Evolutionary conservation across 176 grass and related monocot species (phyloP).

Genomic region (Alloteropsis semialata): DNA sequence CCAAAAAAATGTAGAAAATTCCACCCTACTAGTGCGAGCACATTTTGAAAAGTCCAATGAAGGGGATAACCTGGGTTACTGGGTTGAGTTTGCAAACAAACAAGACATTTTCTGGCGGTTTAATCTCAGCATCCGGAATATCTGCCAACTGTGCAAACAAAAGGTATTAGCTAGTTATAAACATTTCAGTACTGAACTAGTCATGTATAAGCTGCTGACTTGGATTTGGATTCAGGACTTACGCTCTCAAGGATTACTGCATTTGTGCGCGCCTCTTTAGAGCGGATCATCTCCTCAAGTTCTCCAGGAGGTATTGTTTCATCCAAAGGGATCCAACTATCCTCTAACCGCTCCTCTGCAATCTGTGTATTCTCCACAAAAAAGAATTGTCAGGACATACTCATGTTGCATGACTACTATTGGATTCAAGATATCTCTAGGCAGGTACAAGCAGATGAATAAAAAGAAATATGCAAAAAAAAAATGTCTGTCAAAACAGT

Average conservation of each 20-base stretch:
- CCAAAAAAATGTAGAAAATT: neutral
- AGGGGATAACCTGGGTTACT: constrained; percentile 90
- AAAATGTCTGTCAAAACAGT: too few relatives aligned
- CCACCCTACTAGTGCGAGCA: too few relatives aligned
- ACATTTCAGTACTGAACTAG: neutral
- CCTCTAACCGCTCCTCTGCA: constrained; percentile 83
- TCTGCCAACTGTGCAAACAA: constrained; percentile 71
- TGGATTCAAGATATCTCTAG: neutral
- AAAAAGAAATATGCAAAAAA: neutral
- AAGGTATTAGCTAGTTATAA: neutral
- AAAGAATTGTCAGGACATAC: neutral
- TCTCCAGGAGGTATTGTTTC: constrained; percentile 63
- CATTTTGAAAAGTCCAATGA: too few relatives aligned
- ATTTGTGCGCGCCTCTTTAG: constrained; percentile 92
- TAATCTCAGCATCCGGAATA: constrained; percentile 91
- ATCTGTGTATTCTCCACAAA: constrained; percentile 33
- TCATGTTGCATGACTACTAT: neutral
- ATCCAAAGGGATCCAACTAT: constrained; percentile 81
- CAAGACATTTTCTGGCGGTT: constrained; percentile 83
- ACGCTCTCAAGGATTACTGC: constrained; percentile 83
- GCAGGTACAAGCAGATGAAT: too few relatives aligned
- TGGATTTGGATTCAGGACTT: constrained; percentile 36
- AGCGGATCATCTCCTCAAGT: constrained; percentile 73
- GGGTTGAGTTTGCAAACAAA: constrained; percentile 97
- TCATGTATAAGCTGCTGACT: neutral